These are phyloP conservation scores for Senna tora DNA, from an alignment of 306 rosid species.

Conservation along the genomic window DNA sequence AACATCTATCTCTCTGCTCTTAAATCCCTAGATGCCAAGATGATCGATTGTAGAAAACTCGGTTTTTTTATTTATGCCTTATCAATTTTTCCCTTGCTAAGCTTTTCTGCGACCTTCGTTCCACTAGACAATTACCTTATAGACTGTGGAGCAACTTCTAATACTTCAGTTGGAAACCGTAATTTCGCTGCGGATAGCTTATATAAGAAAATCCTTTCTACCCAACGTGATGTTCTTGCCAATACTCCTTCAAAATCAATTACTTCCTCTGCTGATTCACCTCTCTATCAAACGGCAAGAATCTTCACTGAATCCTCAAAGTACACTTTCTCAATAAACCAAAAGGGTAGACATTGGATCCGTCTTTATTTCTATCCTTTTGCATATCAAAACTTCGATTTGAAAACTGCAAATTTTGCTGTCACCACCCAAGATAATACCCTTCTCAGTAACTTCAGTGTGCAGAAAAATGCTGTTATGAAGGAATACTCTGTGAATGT, in stretches of 20 bases:
- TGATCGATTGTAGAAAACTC: constrained; percentile 50
- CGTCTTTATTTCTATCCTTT: constrained; percentile 90
- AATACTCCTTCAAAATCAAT: constrained; percentile 47
- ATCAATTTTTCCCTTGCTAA: constrained; percentile 50
- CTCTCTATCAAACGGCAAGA: constrained; percentile 76
- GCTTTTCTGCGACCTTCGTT: constrained; percentile 54
- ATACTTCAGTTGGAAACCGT: constrained; percentile 62
- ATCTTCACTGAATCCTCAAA: constrained; percentile 65
- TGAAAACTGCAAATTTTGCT: constrained; percentile 67
- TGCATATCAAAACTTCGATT: constrained; percentile 40
- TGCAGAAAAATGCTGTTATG: constrained; percentile 40
- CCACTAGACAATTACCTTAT: constrained; percentile 77
- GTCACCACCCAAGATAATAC: constrained; percentile 56
- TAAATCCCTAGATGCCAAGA: constrained; percentile 14
- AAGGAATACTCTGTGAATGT: constrained; percentile 74
- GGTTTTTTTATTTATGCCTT: constrained; percentile 49
- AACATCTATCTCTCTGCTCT: neutral
- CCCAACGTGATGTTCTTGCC: constrained; percentile 64
- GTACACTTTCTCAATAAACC: constrained; percentile 63
- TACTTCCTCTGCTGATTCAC: constrained; percentile 46
- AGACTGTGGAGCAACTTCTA: constrained; percentile 73
- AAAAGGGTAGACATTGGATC: constrained; percentile 83
- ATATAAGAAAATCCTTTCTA: constrained; percentile 60
- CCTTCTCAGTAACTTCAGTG: constrained; percentile 66
- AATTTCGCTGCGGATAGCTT: constrained; percentile 71